A percentile compares a stretch with the other conserved stretches of the same genome.
Evolutionary conservation across 1,284 basidiomycete species (phyloP).

Genomic region (Spongiforma sp.): DNA sequence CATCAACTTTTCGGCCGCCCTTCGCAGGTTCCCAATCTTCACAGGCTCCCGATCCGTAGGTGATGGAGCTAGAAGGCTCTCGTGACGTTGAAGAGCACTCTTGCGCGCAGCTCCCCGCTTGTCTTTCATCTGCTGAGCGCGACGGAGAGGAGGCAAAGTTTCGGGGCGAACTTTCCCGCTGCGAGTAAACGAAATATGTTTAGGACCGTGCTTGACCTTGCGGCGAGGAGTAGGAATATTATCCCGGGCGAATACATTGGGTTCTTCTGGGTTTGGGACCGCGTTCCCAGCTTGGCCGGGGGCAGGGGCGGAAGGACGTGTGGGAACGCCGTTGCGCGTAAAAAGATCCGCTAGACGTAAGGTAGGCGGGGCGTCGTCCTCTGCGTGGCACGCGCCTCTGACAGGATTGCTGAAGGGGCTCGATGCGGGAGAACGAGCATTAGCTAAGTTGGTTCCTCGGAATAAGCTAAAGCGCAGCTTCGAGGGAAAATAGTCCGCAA

Average conservation of each 20-base stretch:
- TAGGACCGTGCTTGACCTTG: slow-evolving; percentile 19
- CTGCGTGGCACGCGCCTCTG: background rate
- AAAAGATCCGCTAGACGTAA: slow-evolving; percentile 13
- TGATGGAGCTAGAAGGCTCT: too few species aligned
- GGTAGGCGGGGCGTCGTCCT: slow-evolving; percentile 17
- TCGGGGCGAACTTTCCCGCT: background rate
- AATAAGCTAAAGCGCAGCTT: slow-evolving; percentile 28
- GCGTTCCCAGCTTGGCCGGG: background rate
- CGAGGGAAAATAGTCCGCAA: slow-evolving; percentile 20
- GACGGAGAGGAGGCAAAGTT: slow-evolving; percentile 3
- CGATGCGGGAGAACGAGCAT: slow-evolving; percentile 14
- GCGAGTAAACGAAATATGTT: slow-evolving; percentile 18
- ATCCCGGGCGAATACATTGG: background rate
- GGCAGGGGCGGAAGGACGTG: background rate
- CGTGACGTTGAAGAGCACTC: slow-evolving; percentile 1
- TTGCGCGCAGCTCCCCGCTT: slow-evolving; percentile 7
- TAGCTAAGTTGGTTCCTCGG: slow-evolving; percentile 8
- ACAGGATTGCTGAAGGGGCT: slow-evolving; percentile 25
- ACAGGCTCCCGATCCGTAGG: background rate
- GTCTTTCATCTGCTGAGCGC: slow-evolving; percentile 3
- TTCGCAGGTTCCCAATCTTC: slow-evolving; percentile 8
- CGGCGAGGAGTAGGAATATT: background rate
- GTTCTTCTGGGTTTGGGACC: background rate
- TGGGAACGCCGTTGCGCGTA: background rate
- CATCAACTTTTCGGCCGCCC: slow-evolving; percentile 24